phyloP scores from a whole-genome alignment of 192 early-diverging fungal genomes.

The Entomortierella lignicola region DNA sequence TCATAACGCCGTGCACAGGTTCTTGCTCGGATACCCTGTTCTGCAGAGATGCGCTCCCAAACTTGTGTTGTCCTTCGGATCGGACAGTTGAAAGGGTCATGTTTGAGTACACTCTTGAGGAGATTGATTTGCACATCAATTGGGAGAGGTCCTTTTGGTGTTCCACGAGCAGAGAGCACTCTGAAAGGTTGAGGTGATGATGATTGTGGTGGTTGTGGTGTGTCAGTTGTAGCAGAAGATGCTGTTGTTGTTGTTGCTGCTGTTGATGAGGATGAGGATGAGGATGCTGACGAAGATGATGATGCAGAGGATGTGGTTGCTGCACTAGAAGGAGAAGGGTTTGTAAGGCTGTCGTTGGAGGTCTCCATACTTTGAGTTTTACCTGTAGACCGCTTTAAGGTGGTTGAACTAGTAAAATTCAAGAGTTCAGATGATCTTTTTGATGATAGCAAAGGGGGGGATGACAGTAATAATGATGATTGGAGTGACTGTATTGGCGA shows the following conservation, averaged over 20 bases:
- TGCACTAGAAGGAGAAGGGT: too few relatives aligned
- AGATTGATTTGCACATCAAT: conserved; percentile 41
- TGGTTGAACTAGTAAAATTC: too few relatives aligned
- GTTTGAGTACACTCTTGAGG: conserved; percentile 28
- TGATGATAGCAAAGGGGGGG: too few relatives aligned
- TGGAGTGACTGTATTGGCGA: too few relatives aligned
- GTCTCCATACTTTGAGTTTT: too few relatives aligned
- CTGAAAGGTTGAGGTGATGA: not conserved
- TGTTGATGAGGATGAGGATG: conserved; percentile 2
- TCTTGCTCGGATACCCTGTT: conserved; percentile 43
- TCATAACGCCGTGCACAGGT: conserved; percentile 46
- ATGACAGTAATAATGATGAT: too few relatives aligned
- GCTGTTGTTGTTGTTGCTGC: not conserved
- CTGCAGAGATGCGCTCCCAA: conserved; percentile 39
- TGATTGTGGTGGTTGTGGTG: not conserved
- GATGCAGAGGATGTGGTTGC: too few relatives aligned
- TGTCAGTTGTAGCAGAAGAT: too few relatives aligned
- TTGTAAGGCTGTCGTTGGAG: too few relatives aligned
- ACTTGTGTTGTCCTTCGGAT: conserved; percentile 46
- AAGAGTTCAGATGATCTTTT: too few relatives aligned
- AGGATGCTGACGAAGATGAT: not conserved
- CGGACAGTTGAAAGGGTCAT: conserved; percentile 51
- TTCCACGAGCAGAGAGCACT: conserved; percentile 18
- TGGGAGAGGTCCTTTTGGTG: conserved; percentile 31
- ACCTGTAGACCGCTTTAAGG: too few relatives aligned